Percentiles rank a stretch among this genome's conserved stretches.
These are phyloP conservation scores for Digitaria exilis DNA, from an alignment of 202 grass and related monocot genomes.

Conservation along the genomic window DNA sequence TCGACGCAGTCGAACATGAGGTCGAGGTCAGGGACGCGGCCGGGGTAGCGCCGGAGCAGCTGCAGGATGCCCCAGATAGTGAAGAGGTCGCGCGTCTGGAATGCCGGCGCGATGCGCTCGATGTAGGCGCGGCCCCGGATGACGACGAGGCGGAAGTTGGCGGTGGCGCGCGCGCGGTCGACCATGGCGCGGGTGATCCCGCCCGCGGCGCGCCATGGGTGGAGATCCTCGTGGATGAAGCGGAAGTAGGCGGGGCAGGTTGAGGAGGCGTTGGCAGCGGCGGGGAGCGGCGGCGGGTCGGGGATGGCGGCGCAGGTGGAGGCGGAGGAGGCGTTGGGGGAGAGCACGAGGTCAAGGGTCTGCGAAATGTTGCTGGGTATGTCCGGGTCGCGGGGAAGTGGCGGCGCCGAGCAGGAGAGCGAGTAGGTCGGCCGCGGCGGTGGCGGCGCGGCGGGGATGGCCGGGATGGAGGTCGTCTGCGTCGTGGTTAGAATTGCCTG, in stretches of 20 bases:
- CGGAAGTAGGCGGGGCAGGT: slow-evolving; percentile 86
- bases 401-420: slow-evolving; percentile 47
- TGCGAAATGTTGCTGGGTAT: slow-evolving; percentile 59
- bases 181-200: slow-evolving; percentile 74
- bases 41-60: slow-evolving; percentile 83
- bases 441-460: slow-evolving; percentile 33
- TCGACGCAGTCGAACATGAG: slow-evolving; percentile 98
- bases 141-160: slow-evolving; percentile 74
- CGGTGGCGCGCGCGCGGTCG: slow-evolving; percentile 55
- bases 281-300: slow-evolving; percentile 3
- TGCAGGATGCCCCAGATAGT: slow-evolving; percentile 94
- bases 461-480: slow-evolving; percentile 36
- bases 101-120: slow-evolving; percentile 61
- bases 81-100: slow-evolving; percentile 88
- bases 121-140: slow-evolving; percentile 67
- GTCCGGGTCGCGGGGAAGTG: slow-evolving; percentile 41
- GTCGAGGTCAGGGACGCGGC: slow-evolving; percentile 85
- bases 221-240: slow-evolving; percentile 94
- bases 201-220: slow-evolving; percentile 64
- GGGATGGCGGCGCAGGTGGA: slow-evolving; percentile 34
- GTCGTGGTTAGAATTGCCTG: slow-evolving; percentile 46
- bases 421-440: slow-evolving; percentile 47
- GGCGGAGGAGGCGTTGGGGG: slow-evolving; percentile 32
- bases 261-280: slow-evolving; percentile 35
- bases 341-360: slow-evolving; percentile 51